Conservation (phyloP, 2,329 filamentous ascomycete genomes). For the Pestalotiopsis sp. region DNA sequence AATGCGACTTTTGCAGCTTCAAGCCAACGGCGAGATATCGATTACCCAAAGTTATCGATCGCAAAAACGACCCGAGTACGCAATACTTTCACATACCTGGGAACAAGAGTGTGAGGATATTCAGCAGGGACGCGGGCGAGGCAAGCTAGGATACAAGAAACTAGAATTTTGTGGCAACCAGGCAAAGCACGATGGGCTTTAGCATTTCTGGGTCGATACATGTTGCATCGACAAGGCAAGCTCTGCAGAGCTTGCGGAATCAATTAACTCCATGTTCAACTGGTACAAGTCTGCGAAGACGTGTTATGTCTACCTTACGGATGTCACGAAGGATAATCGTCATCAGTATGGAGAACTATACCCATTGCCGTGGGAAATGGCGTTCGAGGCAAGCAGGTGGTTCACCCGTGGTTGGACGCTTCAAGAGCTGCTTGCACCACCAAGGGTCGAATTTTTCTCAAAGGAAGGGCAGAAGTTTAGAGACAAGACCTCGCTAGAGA, state of each 20-base stretch:
- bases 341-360: too few species aligned
- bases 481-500: too few species aligned
- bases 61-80: not conserved
- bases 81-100: not conserved
- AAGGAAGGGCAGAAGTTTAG: too few species aligned
- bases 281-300: conserved; percentile 5
- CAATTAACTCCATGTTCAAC: conserved; percentile 8
- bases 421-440: too few species aligned
- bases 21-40: not conserved
- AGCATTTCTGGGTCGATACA: not conserved
- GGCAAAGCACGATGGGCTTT: not conserved
- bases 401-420: too few species aligned
- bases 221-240: not conserved
- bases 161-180: too few species aligned
- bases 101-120: not conserved
- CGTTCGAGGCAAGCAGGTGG: too few species aligned
- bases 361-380: too few species aligned
- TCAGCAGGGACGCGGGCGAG: not conserved
- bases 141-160: too few species aligned
- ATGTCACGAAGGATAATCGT: too few species aligned
- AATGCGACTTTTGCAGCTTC: too few species aligned
- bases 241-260: not conserved
- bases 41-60: not conserved
- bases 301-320: conserved; percentile 4
- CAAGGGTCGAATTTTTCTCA: too few species aligned